Evolutionary conservation across 345 rosid genomes (phyloP).

Genomic region (Zanthoxylum bungeanum): DNA sequence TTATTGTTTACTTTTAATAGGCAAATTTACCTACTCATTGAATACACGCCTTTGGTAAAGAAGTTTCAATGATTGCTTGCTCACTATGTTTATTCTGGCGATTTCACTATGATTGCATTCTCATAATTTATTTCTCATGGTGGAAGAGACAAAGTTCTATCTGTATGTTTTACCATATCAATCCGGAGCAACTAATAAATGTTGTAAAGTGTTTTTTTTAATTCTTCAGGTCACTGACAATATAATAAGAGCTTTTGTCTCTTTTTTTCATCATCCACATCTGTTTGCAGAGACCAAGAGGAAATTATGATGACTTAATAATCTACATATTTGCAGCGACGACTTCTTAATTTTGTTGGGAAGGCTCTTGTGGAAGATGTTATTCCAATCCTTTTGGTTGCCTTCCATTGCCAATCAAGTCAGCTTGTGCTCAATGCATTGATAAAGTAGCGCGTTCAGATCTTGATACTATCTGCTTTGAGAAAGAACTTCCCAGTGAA

Average conservation of each 20-base stretch:
- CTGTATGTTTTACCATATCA: not conserved
- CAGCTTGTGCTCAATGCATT: conserved; percentile 71
- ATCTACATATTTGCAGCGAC: conserved; percentile 51
- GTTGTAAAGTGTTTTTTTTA: not conserved
- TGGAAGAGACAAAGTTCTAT: conserved; percentile 4
- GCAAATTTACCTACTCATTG: not conserved
- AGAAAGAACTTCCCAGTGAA: conserved; percentile 81
- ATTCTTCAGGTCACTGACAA: not conserved
- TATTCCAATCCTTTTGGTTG: conserved; percentile 74
- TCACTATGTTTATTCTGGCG: no score
- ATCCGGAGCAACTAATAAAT: not conserved
- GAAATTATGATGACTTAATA: conserved; percentile 5
- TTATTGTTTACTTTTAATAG: not conserved
- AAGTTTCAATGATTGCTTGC: no score
- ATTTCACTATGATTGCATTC: not conserved
- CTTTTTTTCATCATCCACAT: not conserved
- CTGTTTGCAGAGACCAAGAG: not conserved
- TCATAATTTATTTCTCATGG: conserved; percentile 2
- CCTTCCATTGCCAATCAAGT: conserved; percentile 70
- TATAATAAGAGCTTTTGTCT: not conserved
- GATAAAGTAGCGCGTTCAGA: conserved; percentile 86
- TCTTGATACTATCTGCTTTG: conserved; percentile 62
- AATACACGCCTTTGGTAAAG: not conserved
- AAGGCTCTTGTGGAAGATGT: conserved; percentile 80
- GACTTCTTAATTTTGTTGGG: conserved; percentile 64